Percentiles rank a stretch among this genome's conserved stretches.
phyloP scores from a whole-genome alignment of 768 basidiomycete genomes.

The Boletus rubescentipes region DNA sequence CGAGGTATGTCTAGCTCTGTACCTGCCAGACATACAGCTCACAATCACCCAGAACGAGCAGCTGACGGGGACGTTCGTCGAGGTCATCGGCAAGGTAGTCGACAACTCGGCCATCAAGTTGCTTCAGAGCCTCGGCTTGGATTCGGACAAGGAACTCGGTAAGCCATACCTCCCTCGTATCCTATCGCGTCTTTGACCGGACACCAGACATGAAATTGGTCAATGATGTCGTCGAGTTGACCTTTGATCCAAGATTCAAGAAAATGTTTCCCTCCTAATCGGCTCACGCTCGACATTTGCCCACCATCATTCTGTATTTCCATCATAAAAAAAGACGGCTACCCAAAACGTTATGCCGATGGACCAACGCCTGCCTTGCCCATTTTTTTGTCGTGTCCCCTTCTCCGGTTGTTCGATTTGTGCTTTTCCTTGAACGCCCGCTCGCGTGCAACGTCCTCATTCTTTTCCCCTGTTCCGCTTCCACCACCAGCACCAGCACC shows the following conservation, averaged over 20 bases:
- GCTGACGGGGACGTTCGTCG: constrained; percentile 55
- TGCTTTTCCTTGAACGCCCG: constrained; percentile 76
- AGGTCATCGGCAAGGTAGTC: constrained; percentile 63
- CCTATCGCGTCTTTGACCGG: constrained; percentile 7
- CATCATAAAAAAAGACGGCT: neutral
- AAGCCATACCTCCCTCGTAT: constrained; percentile 21
- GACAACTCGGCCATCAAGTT: constrained; percentile 58
- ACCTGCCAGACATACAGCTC: neutral
- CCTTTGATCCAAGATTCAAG: constrained; percentile 56
- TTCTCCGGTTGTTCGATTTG: constrained; percentile 77
- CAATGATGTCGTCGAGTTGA: constrained; percentile 60
- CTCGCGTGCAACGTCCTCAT: constrained; percentile 45
- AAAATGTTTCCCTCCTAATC: constrained; percentile 44
- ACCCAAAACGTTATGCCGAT: constrained; percentile 10
- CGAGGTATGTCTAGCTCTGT: constrained; percentile 34
- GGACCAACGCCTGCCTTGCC: constrained; percentile 53
- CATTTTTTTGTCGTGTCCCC: constrained; percentile 92
- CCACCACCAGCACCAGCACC: constrained; percentile 38
- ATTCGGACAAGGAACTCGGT: constrained; percentile 57
- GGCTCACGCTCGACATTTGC: neutral
- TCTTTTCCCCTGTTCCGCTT: constrained; percentile 39
- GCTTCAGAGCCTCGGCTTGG: constrained; percentile 52
- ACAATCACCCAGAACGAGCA: constrained; percentile 37
- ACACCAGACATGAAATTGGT: constrained; percentile 55
- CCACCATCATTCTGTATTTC: neutral